Evolutionary conservation across 345 rosid genomes (phyloP), one percentile per base, ranked within the genome.

Genomic region (Linum lewisii): DNA sequence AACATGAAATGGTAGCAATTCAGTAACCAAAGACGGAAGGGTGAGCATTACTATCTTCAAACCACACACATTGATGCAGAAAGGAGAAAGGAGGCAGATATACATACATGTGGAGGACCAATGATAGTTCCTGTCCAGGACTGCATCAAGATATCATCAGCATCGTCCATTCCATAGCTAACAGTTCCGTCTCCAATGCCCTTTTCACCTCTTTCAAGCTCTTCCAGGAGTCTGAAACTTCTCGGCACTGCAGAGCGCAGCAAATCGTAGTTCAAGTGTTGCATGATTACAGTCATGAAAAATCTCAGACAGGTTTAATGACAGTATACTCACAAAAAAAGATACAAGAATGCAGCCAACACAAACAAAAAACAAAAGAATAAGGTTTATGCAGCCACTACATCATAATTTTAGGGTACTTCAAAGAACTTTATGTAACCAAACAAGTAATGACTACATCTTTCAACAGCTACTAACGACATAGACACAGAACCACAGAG

Each of bases 91-190:
- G 63, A 15, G 26, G 6, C 3, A 51, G 53, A 21, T 3, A 38
- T 24, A 52, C 74, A 49, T 67, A 76, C 91, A 73, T 77, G 80
- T 24, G 84, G 82, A 18, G 87, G 91, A 8, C 91, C 91, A 36
- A 84, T 84, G 62, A 84, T 77, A 49, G 91, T 84, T 67, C 91
- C 87, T 14, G 85, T 84, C 91, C 97, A 90, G 11, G 97, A 90
- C 64, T 88, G 97, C 97, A 87, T 90, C 51, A 68, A 84, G 71
- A 87, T 81, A 77, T 90, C 95, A 65, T 90, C 97, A 65, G 88
- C 94, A 70, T 87, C 97, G n/a, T 90, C 97, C 97, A 90, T 90
- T 68, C 97, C 97, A 72, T 90, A 90, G 84, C 97, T 90, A 60
- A 90, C 97, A 20, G 95, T 90, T 68, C 97, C 95, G 77, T 85